phyloP scores from a whole-genome alignment of 768 basidiomycete genomes.

The Megacollybia marginata region DNA sequence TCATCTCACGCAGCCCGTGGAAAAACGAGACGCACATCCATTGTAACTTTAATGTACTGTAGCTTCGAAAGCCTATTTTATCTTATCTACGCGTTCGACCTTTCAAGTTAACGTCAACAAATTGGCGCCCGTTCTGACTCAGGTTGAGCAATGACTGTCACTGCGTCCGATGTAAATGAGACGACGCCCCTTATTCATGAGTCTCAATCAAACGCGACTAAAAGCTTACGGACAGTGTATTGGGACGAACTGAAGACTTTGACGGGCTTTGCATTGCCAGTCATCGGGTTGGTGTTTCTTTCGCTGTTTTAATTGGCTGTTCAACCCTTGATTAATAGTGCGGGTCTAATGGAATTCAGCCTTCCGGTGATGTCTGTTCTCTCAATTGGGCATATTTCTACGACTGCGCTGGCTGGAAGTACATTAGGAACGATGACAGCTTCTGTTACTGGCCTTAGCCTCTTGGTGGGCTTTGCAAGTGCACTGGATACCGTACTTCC shows the following conservation, averaged over 20 bases:
- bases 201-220: no score
- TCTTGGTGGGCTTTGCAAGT: slow-evolving; percentile 78
- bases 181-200: no score
- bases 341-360: slow-evolving; percentile 85
- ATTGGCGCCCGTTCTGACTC: no score
- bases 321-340: slow-evolving; percentile 33
- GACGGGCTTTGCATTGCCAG: slow-evolving; percentile 60
- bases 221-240: neutral
- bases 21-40: no score
- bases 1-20: no score
- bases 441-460: slow-evolving; percentile 50
- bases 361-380: slow-evolving; percentile 80
- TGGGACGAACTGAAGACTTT: slow-evolving; percentile 56
- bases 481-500: slow-evolving; percentile 95
- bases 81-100: no score
- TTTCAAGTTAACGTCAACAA: no score
- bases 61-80: no score
- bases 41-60: no score
- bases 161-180: no score
- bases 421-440: slow-evolving; percentile 35
- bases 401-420: slow-evolving; percentile 80
- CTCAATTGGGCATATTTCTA: slow-evolving; percentile 87
- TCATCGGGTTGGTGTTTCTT: slow-evolving; percentile 50
- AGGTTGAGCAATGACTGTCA: no score
- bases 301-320: neutral